Evolutionary conservation across 2,329 filamentous ascomycete species (phyloP), one percentile per base, ranked within the genome.

Genomic region (Botrytis medusae): DNA sequence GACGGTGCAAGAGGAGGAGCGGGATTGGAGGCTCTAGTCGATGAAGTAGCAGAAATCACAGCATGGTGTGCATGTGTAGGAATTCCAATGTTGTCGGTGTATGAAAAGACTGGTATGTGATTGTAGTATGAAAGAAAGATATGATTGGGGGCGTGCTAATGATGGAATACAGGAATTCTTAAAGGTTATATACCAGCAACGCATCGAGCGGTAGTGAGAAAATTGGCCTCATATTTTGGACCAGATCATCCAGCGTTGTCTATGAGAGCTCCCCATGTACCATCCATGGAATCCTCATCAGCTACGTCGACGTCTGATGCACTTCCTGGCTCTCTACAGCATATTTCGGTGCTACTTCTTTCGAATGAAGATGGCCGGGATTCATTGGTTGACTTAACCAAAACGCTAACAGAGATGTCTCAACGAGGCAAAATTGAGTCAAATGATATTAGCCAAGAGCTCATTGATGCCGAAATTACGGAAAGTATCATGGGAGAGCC

Each of bases 51-150:
- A 59, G 96, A 99, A 82, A 88, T 99, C 75, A 91, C 93, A 32
- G 95, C 95, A 4, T 99, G 96, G 96, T 96, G 93, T 81, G 91
- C 94, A 42, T 94, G 94, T 79, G 93, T 93, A 37, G 94, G 94
- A 12, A 97, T 99, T 75, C 91, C 93, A 20, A 89, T 91, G 82
- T 85, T 99, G 77, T 97, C 94, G 67, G 87, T 99, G 42, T 99
- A 99, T 81, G 96, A 99, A 83, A 92, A 90, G 82, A 96, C 91
- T 75, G 95, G 95, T 97, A 86, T 69, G 87, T 77, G 63, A 42
- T 57, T 42, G 2, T 40, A 20, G n/a, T 32, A 57, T 29, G 69
- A 40, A n/a, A 59, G 18, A 9, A 12, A 44, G 16, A 44, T 7
- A 37, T 25, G 22, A 46, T 18, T 29, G 20, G 9, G 7, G 20